A percentile compares a stretch with the other conserved stretches of the same genome.
Conservation (phyloP, 2,329 filamentous ascomycete genomes). For the Alternaria triticimaculans region DNA sequence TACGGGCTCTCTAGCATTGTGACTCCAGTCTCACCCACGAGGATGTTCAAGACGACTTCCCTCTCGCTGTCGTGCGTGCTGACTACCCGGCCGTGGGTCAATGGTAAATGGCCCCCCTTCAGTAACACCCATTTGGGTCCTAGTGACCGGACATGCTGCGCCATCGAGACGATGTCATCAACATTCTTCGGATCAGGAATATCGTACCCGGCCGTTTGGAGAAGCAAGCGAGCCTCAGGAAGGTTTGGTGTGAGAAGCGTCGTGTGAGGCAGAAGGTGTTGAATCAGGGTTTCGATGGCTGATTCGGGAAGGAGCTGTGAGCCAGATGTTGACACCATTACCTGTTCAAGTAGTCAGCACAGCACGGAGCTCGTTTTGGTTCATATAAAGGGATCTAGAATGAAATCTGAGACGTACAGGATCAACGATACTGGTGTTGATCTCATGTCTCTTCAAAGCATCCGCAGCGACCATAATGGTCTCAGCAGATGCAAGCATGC, state of each 20-base stretch:
- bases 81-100: slow-evolving; percentile 67
- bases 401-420: slow-evolving; percentile 63
- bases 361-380: too few species aligned
- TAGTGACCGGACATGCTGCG: slow-evolving; percentile 68
- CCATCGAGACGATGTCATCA: slow-evolving; percentile 72
- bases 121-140: slow-evolving; percentile 83
- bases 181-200: slow-evolving; percentile 61
- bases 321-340: slow-evolving; percentile 90
- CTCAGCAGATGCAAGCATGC: slow-evolving; percentile 79
- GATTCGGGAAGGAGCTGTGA: slow-evolving; percentile 69
- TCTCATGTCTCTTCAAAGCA: slow-evolving; percentile 64
- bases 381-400: background rate
- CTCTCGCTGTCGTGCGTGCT: slow-evolving; percentile 66
- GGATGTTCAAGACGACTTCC: slow-evolving; percentile 75
- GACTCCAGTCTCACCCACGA: slow-evolving; percentile 67
- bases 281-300: slow-evolving; percentile 67
- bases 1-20: slow-evolving; percentile 74
- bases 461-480: slow-evolving; percentile 73
- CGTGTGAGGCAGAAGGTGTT: slow-evolving; percentile 68
- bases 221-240: slow-evolving; percentile 72
- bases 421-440: slow-evolving; percentile 71
- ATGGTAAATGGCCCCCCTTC: slow-evolving; percentile 89
- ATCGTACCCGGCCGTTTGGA: slow-evolving; percentile 59
- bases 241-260: slow-evolving; percentile 79
- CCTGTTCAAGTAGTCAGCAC: slow-evolving; percentile 52